These are phyloP conservation scores for Boletellus sp. DNA, from an alignment of 768 basidiomycete species.

Conservation along the genomic window DNA sequence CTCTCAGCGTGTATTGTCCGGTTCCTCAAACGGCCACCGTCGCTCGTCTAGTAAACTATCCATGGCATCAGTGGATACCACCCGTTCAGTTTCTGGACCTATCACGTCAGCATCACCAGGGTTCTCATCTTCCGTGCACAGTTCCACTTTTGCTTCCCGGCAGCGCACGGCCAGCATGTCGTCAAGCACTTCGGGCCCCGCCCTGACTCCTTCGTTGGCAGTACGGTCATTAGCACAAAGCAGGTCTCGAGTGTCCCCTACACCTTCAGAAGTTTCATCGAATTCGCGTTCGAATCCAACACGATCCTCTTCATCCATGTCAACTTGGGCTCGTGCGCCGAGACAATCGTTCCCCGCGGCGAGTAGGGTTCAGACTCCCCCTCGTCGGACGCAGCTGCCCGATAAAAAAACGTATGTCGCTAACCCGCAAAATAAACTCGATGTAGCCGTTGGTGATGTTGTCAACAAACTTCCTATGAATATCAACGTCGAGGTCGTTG, in stretches of 20 bases:
- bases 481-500: conserved; percentile 77
- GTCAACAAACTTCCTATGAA: conserved; percentile 84
- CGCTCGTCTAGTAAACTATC: conserved; percentile 62
- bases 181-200: conserved; percentile 38
- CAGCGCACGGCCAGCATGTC: conserved; percentile 71
- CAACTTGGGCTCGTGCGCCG: conserved; percentile 68
- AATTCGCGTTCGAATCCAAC: conserved; percentile 46
- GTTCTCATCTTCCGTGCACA: conserved; percentile 39
- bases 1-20: conserved; percentile 49
- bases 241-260: conserved; percentile 53
- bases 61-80: conserved; percentile 38
- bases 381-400: conserved; percentile 34
- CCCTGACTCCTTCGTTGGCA: conserved; percentile 30
- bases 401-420: conserved; percentile 73
- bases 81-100: conserved; percentile 71
- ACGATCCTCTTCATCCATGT: conserved; percentile 44
- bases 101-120: conserved; percentile 36
- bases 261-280: conserved; percentile 56
- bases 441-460: conserved; percentile 89
- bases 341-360: conserved; percentile 53
- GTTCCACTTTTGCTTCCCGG: conserved; percentile 78
- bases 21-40: conserved; percentile 39
- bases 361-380: conserved; percentile 45
- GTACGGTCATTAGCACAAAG: conserved; percentile 41
- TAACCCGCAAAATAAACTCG: conserved; percentile 87